These are phyloP conservation scores for Rhododendron simsii DNA, from an alignment of 148 eudicot species.

Conservation along the genomic window DNA sequence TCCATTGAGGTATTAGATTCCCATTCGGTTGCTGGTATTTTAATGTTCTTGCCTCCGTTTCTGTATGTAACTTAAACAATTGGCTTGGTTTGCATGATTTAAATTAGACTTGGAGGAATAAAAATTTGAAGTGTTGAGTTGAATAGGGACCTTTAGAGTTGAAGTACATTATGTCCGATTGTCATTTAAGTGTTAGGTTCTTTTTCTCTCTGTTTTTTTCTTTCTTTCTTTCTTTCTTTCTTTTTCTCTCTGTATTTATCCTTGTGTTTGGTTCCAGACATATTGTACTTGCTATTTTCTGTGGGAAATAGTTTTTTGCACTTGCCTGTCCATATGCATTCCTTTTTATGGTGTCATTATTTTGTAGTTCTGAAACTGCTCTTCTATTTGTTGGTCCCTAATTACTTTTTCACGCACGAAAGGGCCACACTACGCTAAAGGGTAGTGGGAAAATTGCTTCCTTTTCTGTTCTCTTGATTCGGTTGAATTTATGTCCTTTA, in stretches of 20 bases:
- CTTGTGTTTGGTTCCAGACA: not conserved
- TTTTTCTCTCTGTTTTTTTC: not conserved
- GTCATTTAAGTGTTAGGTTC: not conserved
- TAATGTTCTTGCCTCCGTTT: not conserved
- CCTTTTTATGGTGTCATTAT: not conserved
- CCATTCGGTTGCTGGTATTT: not conserved
- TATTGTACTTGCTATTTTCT: not conserved
- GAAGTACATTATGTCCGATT: not conserved
- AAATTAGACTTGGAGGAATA: not conserved
- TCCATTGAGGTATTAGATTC: conserved; percentile 51
- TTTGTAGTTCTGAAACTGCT: not conserved
- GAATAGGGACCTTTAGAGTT: not conserved
- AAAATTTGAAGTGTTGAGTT: not conserved
- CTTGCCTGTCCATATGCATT: not conserved
- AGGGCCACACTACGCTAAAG: not conserved
- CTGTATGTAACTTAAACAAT: not conserved
- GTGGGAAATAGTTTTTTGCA: not conserved
- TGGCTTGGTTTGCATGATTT: not conserved
- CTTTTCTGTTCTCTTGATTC: not conserved
- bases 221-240: no score
- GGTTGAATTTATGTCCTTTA: not conserved
- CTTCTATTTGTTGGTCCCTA: not conserved
- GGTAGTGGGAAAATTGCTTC: not conserved
- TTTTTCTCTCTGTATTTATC: not conserved
- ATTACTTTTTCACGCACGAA: not conserved